Conservation (phyloP, 2,329 filamentous ascomycete genomes). For the Septoria petroselini region DNA sequence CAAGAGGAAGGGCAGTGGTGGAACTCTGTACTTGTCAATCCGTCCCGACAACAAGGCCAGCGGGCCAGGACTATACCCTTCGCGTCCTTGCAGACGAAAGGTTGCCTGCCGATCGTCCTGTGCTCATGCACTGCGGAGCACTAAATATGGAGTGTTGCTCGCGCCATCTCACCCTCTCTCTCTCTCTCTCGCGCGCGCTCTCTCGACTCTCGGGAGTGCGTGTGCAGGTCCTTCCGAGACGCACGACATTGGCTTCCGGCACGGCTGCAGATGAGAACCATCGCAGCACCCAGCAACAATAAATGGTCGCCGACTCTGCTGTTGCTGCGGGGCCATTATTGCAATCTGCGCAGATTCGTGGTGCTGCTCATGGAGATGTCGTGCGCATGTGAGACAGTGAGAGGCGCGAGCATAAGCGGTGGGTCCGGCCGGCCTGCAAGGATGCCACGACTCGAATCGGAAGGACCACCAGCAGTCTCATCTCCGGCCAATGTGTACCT, state of each 20-base stretch:
- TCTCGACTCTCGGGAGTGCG: neutral
- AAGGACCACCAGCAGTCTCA: neutral
- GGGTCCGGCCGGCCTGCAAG: neutral
- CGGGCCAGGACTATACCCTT: neutral
- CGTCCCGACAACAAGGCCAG: no score
- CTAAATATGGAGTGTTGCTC: neutral
- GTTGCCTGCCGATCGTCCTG: neutral
- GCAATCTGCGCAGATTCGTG: neutral
- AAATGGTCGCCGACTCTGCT: constrained; percentile 3
- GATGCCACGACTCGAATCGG: neutral
- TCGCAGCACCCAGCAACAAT: no score
- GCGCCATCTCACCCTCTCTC: no score
- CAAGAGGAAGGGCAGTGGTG: no score
- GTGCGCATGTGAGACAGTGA: neutral
- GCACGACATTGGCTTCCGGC: constrained; percentile 3
- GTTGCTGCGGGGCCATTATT: neutral
- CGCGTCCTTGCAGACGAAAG: no score
- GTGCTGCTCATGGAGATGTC: neutral
- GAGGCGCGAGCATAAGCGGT: neutral
- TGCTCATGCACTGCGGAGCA: constrained; percentile 11
- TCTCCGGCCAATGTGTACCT: neutral
- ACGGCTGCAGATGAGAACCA: constrained; percentile 1
- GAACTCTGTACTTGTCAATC: no score
- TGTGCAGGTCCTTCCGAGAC: neutral
- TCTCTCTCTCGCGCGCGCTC: no score